Evolutionary conservation across 257 asterid species (phyloP), one percentile per base, ranked within the genome.

Genomic region (Galeopsis tetrahit): DNA sequence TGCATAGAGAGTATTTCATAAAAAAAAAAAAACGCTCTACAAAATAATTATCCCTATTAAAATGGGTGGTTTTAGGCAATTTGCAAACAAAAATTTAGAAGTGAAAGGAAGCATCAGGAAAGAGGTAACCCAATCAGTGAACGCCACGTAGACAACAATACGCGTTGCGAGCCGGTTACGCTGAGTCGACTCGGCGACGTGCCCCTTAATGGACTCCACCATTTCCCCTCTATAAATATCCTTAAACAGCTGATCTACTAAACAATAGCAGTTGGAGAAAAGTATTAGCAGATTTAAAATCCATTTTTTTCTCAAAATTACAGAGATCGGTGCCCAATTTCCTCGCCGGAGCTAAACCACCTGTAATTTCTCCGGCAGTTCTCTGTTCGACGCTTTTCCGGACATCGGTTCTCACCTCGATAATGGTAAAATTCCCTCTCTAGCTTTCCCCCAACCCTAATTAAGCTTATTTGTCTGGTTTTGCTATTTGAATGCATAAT

Each of bases 361-460:
- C 66, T 38, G 62, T 73, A 68, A 53, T 66, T 61, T 74, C 77
- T 78, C 80, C 80, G 76, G 79, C 70, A 44, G 17, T 61, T 63
- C 17, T 4, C 21, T 44, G 38, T 69, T 75, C 55, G 56, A 10
- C 61, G 48, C 73, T 39, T 66, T 9, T 1, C 52, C 34, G 32
- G 74, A 44, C 40, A 48, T 6, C 80, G 58, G 71, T 77, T 74
- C 84, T 84, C 82, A 53, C 75, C 13, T 74, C 63, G 15, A 75
- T 28, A 68, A 88, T 88, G 94, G 90, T 88, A 78, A 63, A 35
- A 11, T 40, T 32, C 53, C n/a, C 33, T 57, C 9, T 31, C 10
- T 6, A 5, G 2, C 6, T 15, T 48, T 2, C 7, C 55, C 4
- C 39, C 40, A 36, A 2, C 35, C 8, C 38, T 7, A 7, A 52